These are phyloP conservation scores for Psilocybe azurescens DNA, from an alignment of 768 basidiomycete genomes.

Conservation along the genomic window DNA sequence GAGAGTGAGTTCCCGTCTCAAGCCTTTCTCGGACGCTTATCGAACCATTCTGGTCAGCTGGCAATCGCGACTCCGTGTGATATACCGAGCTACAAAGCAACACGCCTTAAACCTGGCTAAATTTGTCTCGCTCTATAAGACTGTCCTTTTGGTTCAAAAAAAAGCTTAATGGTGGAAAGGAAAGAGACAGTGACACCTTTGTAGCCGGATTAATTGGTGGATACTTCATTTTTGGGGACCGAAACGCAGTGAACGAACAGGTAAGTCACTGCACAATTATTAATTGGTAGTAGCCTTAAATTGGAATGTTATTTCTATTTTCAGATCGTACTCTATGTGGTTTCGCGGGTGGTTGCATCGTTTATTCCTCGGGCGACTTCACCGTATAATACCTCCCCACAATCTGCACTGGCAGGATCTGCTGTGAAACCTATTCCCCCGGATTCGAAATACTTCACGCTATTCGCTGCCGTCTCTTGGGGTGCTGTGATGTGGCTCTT, in stretches of 20 bases:
- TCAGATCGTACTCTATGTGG: constrained; percentile 96
- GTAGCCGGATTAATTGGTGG: constrained; percentile 93
- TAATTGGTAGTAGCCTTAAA: background rate
- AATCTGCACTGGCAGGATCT: constrained; percentile 44
- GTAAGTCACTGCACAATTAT: constrained; percentile 44
- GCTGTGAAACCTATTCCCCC: constrained; percentile 78
- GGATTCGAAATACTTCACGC: constrained; percentile 80
- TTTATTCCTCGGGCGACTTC: constrained; percentile 81
- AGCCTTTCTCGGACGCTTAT: constrained; percentile 12
- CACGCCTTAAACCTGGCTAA: constrained; percentile 93
- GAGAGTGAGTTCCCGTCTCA: constrained; percentile 66
- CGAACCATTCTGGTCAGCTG: constrained; percentile 52
- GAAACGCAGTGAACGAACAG: constrained; percentile 91
- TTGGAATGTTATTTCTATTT: constrained; percentile 16
- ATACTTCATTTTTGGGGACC: constrained; percentile 85
- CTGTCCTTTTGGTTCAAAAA: constrained; percentile 81
- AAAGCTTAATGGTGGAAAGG: constrained; percentile 82
- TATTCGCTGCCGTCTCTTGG: constrained; percentile 91
- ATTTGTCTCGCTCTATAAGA: constrained; percentile 95
- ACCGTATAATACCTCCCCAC: constrained; percentile 53
- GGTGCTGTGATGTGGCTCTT: constrained; percentile 98
- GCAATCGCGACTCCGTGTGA: constrained; percentile 65
- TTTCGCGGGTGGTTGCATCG: constrained; percentile 89
- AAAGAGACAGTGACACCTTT: constrained; percentile 83
- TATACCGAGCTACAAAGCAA: constrained; percentile 86